Evolutionary conservation across 106 monocot species (phyloP).

Genomic region (Posidonia australis): DNA sequence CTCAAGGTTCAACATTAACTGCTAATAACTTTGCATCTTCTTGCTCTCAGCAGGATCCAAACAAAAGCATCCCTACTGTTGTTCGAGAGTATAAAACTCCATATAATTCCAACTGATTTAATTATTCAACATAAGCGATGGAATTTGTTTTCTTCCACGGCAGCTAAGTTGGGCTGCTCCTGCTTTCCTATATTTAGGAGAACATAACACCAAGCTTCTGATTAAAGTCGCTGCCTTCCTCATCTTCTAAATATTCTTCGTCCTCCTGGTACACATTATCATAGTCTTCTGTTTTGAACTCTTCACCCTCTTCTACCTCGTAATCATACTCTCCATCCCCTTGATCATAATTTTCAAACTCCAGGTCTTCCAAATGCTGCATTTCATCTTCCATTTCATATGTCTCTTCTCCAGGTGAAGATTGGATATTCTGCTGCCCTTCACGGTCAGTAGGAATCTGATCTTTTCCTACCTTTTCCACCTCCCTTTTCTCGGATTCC

Average conservation of each 20-base stretch:
- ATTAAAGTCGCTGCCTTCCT: conserved; percentile 75
- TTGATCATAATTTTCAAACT: conserved; percentile 20
- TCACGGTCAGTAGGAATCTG: conserved; percentile 16
- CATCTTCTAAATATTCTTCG: conserved; percentile 18
- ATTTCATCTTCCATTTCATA: background rate
- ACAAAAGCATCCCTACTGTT: too few relatives aligned
- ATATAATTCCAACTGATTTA: too few relatives aligned
- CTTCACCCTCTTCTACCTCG: conserved; percentile 26
- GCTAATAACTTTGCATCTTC: too few relatives aligned
- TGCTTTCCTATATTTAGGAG: conserved; percentile 9
- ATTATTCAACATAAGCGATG: too few relatives aligned
- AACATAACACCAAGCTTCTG: conserved; percentile 45
- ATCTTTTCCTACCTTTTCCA: conserved; percentile 21
- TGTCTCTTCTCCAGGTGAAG: conserved; percentile 3
- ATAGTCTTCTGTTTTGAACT: conserved; percentile 20
- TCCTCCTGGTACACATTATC: conserved; percentile 2
- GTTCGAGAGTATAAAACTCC: too few relatives aligned
- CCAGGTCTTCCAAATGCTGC: conserved; percentile 23
- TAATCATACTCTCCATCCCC: conserved; percentile 31
- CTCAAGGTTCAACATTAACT: too few relatives aligned
- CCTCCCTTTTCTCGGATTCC: too few relatives aligned
- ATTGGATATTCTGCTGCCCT: conserved; percentile 4
- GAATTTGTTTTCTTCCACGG: too few relatives aligned
- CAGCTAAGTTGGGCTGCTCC: too few relatives aligned
- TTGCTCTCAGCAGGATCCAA: too few relatives aligned